phyloP scores from a whole-genome alignment of 257 asterid genomes.

The Dorcoceras hygrometricum region DNA sequence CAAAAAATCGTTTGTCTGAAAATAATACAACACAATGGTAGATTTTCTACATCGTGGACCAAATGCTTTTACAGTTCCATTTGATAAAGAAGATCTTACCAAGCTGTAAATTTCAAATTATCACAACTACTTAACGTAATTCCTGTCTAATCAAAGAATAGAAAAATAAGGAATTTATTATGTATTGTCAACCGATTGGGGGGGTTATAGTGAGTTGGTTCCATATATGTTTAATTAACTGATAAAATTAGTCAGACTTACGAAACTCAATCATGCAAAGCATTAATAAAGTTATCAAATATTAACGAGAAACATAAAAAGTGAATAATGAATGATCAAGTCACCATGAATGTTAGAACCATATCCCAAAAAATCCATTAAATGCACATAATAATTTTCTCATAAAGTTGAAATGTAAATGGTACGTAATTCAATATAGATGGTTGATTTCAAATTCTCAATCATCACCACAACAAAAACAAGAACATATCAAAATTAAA shows the following conservation, averaged over 20 bases:
- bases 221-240: neutral
- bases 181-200: too few species aligned
- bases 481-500: neutral
- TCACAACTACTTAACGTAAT: too few species aligned
- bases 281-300: neutral
- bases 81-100: neutral
- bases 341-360: neutral
- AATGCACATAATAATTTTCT: constrained; percentile 21
- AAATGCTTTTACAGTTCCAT: too few species aligned
- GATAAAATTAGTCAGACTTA: neutral
- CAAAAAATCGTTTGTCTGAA: too few species aligned
- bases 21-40: too few species aligned
- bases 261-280: neutral
- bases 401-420: constrained; percentile 15
- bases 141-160: too few species aligned
- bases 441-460: too few species aligned
- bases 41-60: too few species aligned
- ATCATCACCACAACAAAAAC: neutral
- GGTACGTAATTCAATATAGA: too few species aligned
- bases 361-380: constrained; percentile 20
- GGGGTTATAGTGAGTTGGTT: constrained; percentile 9
- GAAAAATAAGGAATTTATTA: too few species aligned
- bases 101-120: too few species aligned
- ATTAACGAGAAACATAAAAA: neutral
- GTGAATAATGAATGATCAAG: neutral